Evolutionary conservation across 305 asterid genomes (phyloP), one percentile per base, ranked within the genome.

Genomic region (Solanum aculeatissimum): DNA sequence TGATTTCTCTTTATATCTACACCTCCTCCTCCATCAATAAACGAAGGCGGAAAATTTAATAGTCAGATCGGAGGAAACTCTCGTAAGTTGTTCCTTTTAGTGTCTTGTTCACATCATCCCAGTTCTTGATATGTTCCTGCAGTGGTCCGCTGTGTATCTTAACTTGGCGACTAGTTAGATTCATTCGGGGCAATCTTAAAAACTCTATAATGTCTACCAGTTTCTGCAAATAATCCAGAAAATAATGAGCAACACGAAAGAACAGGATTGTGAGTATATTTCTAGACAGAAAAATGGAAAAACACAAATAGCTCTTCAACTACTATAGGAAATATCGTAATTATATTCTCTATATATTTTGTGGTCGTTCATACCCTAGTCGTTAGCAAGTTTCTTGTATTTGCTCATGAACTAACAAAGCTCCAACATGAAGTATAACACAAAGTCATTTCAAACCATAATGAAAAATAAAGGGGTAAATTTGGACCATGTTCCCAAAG

Each of bases 91-190:
- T 88, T 81, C 90, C 90, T 35, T 32, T 57, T 18, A 88, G 66
- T 57, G 84, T 85, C 83, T 79, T 81, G 60, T 85, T 83, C 45
- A 88, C 85, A 18, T 84, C 87, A 9, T 84, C 86, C 77, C 87
- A 87, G 75, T 88, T 88, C 80, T 86, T 72, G 80, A 86, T 81
- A 47, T 86, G 90, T 57, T 83, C 83, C 54, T 80, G 27, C 27
- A 84, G 60, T 9, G 87, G 62, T 13, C 89, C 90, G 4, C 63
- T 43, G 54, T 88, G 90, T 80, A 86, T 88, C 78, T 88, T 88
- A 32, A 88, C 87, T 57, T 88, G 90, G 1, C 81, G 84, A 72
- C 90, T 88, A 9, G 83, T 88, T 42, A 85, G 51, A 51, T 70
- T 66, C 86, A 79, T 86, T 49, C 21, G 71, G 13, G 90, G 90